Evolutionary conservation across 1,139 yeast genomes (phyloP).

Genomic region (Waltiozyma sp.): DNA sequence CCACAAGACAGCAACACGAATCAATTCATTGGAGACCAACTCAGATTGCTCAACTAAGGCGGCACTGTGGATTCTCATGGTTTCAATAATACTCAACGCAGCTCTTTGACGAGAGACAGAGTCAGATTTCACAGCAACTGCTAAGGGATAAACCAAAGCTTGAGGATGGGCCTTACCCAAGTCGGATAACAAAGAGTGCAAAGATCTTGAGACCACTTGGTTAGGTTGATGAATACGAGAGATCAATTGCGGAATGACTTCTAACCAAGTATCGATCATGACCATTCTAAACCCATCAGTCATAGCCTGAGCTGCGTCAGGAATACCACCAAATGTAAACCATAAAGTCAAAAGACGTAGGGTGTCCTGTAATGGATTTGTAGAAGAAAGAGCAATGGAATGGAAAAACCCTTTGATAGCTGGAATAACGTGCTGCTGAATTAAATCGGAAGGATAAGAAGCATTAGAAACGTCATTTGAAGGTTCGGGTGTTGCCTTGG

Average conservation of each 20-base stretch:
- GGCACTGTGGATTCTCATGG: constrained; percentile 84
- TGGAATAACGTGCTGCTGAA: constrained; percentile 83
- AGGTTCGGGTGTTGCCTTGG: constrained; percentile 25
- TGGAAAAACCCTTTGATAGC: constrained; percentile 94
- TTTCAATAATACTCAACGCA: constrained; percentile 82
- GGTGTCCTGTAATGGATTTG: constrained; percentile 88
- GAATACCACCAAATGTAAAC: constrained; percentile 91
- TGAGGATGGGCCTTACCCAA: constrained; percentile 95
- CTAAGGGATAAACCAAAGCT: constrained; percentile 87
- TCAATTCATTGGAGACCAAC: constrained; percentile 84
- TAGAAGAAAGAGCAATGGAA: constrained; percentile 77
- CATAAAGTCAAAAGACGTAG: constrained; percentile 81
- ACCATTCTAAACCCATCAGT: constrained; percentile 86
- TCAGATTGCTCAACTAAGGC: constrained; percentile 85
- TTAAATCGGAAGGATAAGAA: constrained; percentile 43
- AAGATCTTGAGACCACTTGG: constrained; percentile 67
- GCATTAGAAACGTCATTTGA: constrained; percentile 20
- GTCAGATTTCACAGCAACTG: constrained; percentile 93
- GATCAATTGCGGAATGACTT: constrained; percentile 89
- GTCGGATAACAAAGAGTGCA: constrained; percentile 73
- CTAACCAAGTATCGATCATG: constrained; percentile 87
- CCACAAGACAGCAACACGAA: constrained; percentile 93
- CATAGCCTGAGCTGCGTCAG: constrained; percentile 87
- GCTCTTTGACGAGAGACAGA: constrained; percentile 84
- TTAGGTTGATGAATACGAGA: constrained; percentile 96